Evolutionary conservation across 83 land plant genomes (phyloP), one percentile per base, ranked within the genome.

Genomic region (Isoetes engelmannii): DNA sequence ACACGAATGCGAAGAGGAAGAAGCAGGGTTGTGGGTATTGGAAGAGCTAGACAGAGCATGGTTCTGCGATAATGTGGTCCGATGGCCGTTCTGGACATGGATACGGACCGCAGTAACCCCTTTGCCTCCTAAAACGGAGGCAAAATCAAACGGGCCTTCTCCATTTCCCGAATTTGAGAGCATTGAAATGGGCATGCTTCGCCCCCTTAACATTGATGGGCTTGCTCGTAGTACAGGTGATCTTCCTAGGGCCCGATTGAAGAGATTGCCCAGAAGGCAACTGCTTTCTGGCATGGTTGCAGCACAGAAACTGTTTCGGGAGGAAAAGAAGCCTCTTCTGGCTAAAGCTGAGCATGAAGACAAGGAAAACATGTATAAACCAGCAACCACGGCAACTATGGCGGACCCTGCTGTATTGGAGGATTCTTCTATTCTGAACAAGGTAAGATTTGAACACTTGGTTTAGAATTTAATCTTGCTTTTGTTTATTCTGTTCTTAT

Each of bases 181-280:
- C 37, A 28, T 28, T 28, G 37, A 28, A 28, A 28, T 28, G 37
- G 37, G 37, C 37, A 28, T 28, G 37, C 37, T 28, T 28, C 37
- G 62, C 3, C 62, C 62, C 19, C 19, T 59, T 9, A 9, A 42
- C 10, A 42, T 18, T 9, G 28, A 18, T 12, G 62, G 62, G 28
- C 18, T 18, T 20, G 20, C 28, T 18, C 28, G 18, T 37, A 59
- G 62, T 18, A 59, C 62, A 7, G 62, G 62, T 10, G 62, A 59
- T 37, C 62, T 59, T 37, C 62, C 62, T 12, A 10, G 62, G 18
- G 62, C 62, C 19, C 18, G 18, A 59, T 59, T 59, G 18, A 59
- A 59, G 62, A 51, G 55, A 2, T 28, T 28, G 37, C 37, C 37
- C 37, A 28, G 37, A 28, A 28, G 37, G 37, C 37, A 28, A 28